phyloP scores from a whole-genome alignment of 352 stramenopile genomes.

The Phytophthora parvispora region DNA sequence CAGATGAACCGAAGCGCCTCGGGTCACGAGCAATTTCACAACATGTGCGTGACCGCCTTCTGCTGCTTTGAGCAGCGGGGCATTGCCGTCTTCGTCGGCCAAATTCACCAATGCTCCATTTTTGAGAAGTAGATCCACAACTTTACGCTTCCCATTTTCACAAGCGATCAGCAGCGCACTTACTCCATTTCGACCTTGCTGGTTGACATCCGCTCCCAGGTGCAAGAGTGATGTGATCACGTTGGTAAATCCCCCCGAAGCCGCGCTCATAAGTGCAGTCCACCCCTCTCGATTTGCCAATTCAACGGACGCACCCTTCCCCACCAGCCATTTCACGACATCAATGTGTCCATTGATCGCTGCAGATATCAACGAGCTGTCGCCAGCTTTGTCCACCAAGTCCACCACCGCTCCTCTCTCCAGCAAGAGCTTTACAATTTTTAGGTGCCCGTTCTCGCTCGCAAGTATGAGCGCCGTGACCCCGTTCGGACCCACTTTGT shows the following conservation, averaged over 20 bases:
- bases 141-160: not conserved
- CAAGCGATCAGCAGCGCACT: not conserved
- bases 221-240: not conserved
- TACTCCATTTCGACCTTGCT: not conserved
- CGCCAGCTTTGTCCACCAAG: not conserved
- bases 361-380: not conserved
- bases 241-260: not conserved
- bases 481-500: not conserved
- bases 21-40: not conserved
- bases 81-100: not conserved
- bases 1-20: not conserved
- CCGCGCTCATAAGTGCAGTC: not conserved
- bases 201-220: not conserved
- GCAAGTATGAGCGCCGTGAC: not conserved
- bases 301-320: not conserved
- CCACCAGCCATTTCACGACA: not conserved
- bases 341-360: not conserved
- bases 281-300: not conserved
- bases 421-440: not conserved
- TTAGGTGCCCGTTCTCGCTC: not conserved
- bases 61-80: not conserved
- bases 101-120: not conserved
- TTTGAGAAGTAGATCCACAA: slow-evolving; percentile 4
- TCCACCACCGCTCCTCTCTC: not conserved
- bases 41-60: not conserved